Evolutionary conservation across 192 early-diverging fungal species (phyloP).

Genomic region (Gaertneriomyces sp.): DNA sequence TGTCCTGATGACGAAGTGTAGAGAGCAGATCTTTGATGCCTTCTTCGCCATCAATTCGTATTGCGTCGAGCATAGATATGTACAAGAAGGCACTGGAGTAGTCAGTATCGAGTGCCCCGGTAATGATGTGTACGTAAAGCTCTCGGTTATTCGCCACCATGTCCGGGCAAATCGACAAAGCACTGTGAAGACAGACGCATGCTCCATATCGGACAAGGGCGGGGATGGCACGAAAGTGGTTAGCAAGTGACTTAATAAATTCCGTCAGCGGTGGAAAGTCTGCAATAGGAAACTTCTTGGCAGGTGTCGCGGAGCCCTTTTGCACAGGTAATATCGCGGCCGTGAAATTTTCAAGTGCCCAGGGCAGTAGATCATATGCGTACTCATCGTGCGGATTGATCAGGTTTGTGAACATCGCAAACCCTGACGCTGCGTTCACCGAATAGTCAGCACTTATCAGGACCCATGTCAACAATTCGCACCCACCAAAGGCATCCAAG

Average conservation of each 20-base stretch:
- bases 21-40: conserved; percentile 26
- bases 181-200: conserved; percentile 43
- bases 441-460: background rate
- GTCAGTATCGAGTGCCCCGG: conserved; percentile 54
- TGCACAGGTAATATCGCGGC: conserved; percentile 13
- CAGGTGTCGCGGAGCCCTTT: conserved; percentile 9
- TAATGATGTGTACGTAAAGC: conserved; percentile 41
- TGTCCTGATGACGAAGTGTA: conserved; percentile 15
- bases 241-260: conserved; percentile 43
- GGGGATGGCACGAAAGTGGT: conserved; percentile 53
- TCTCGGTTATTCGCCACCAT: conserved; percentile 31
- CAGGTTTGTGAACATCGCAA: conserved; percentile 45
- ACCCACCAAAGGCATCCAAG: background rate
- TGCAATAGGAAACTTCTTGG: conserved; percentile 26
- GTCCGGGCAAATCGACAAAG: conserved; percentile 37
- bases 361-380: conserved; percentile 52
- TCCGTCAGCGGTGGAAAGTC: conserved; percentile 34
- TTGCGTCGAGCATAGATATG: conserved; percentile 41
- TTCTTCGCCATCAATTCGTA: background rate
- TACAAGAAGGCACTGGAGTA: conserved; percentile 49
- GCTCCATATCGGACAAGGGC: conserved; percentile 53
- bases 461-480: background rate
- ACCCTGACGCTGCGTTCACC: conserved; percentile 29
- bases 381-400: conserved; percentile 48
- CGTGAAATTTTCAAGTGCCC: conserved; percentile 49